These are phyloP conservation scores for Botryosphaeria agaves DNA, from an alignment of 2,329 filamentous ascomycete species.

Conservation along the genomic window DNA sequence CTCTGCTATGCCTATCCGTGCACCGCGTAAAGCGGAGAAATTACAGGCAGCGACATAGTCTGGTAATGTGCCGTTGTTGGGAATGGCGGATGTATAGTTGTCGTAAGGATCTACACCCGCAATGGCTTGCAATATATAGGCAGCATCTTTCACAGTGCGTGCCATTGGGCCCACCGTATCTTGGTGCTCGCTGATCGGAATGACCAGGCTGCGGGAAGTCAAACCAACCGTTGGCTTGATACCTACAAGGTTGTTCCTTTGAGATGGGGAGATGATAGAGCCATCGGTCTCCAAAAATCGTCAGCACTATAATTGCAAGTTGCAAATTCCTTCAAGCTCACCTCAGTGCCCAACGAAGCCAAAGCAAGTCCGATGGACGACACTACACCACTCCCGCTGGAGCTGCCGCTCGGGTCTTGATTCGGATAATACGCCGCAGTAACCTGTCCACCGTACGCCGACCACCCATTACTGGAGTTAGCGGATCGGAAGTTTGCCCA, in stretches of 20 bases:
- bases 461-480: constrained; percentile 47
- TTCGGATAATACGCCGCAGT: constrained; percentile 42
- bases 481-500: constrained; percentile 45
- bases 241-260: constrained; percentile 44
- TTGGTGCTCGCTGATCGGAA: constrained; percentile 43
- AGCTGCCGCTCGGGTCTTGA: constrained; percentile 45
- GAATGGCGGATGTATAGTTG: constrained; percentile 42
- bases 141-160: constrained; percentile 40
- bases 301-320: not conserved
- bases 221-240: constrained; percentile 52
- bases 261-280: constrained; percentile 40
- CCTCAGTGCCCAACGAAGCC: constrained; percentile 42
- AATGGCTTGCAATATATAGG: constrained; percentile 40
- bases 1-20: constrained; percentile 46
- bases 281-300: constrained; percentile 33
- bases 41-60: constrained; percentile 45
- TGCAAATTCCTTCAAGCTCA: too few relatives aligned
- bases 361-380: constrained; percentile 41
- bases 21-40: constrained; percentile 32
- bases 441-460: constrained; percentile 43
- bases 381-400: constrained; percentile 43
- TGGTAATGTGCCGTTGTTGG: constrained; percentile 30
- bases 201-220: constrained; percentile 42
- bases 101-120: constrained; percentile 33
- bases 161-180: constrained; percentile 41